Percentiles rank a stretch among this genome's conserved stretches.
Conservation (phyloP, 2,329 filamentous ascomycete genomes). For the Fusarium tupiense region DNA sequence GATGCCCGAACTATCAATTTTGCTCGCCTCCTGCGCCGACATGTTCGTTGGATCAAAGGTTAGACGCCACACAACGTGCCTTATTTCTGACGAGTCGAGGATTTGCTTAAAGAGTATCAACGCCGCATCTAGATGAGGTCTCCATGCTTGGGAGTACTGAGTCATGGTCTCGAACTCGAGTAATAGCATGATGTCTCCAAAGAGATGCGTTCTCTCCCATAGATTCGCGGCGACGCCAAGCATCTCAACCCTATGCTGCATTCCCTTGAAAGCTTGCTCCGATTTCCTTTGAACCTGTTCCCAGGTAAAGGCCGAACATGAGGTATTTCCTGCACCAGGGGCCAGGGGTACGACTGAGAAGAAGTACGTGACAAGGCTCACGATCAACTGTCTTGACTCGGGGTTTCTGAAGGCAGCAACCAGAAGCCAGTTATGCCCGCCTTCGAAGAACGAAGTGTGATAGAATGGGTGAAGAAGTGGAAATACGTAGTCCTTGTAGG, state of each 20-base stretch:
- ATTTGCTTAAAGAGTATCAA: neutral
- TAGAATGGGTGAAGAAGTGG: conserved; percentile 67
- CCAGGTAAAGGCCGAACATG: neutral
- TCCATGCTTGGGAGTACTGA: neutral
- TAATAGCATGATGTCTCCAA: conserved; percentile 1
- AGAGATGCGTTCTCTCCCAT: neutral
- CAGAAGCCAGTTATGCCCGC: conserved; percentile 63
- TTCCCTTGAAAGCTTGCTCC: neutral
- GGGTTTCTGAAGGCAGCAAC: conserved; percentile 59
- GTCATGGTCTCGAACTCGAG: conserved; percentile 10
- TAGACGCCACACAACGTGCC: neutral
- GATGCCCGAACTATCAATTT: neutral
- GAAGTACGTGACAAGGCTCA: conserved; percentile 46
- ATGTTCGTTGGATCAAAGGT: neutral
- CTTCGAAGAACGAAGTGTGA: conserved; percentile 56
- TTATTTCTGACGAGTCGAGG: neutral
- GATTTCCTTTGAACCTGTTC: neutral
- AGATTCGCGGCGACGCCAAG: neutral
- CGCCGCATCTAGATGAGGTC: neutral
- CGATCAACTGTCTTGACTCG: conserved; percentile 59
- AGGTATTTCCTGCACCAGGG: neutral
- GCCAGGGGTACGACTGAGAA: neutral
- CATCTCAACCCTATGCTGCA: neutral
- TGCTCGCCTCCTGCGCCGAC: neutral
- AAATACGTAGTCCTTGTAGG: conserved; percentile 52